Evolutionary conservation across 495 filamentous ascomycete species (phyloP), one percentile per base, ranked within the genome.

Genomic region (Podospora anserina): DNA sequence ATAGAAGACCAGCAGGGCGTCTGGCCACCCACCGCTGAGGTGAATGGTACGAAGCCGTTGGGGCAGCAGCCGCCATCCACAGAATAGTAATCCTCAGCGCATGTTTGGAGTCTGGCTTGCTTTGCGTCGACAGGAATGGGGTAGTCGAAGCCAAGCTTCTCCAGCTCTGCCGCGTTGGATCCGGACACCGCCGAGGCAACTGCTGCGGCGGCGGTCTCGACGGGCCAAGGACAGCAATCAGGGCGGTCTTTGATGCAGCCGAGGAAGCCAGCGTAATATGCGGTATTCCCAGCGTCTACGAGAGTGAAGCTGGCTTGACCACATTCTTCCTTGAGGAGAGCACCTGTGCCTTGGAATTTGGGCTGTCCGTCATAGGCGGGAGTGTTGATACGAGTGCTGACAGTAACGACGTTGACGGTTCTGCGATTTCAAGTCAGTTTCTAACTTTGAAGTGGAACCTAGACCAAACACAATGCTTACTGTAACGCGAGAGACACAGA

Each of bases 41-140:
- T 77, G 57, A 75, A 77, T 15, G 69, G 71, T 61, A 64, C 72
- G 54, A 68, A 74, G 5, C 71, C 73, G 18, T 71, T 76, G 62
- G 76, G 76, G 66, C 71, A 76, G 49, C 74, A 75, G 2, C 65
- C 69, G 13, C 71, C 71, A 2, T 72, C 71, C n/a, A 76, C 68
- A 20, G 76, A 75, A 64, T 73, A 75, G 66, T 77, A 77, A 58
- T 77, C 76, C 0, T 69, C 66, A 13, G 76, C 70, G 19, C 74
- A 76, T 7, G 53, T 68, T 7, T 57, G 26, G 2, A 76, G 55
- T 3, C 58, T 27, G 11, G 61, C 56, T n/a, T 67, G 39, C 55
- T 60, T 60, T 15, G 18, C 30, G 65, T 73, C 54, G 15, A 44
- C 69, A 0, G 76, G 74, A 59, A 60, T 26, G 5, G 76, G 76